These are phyloP conservation scores for Trapa bicornis DNA, from an alignment of 345 rosid genomes.

Conservation along the genomic window DNA sequence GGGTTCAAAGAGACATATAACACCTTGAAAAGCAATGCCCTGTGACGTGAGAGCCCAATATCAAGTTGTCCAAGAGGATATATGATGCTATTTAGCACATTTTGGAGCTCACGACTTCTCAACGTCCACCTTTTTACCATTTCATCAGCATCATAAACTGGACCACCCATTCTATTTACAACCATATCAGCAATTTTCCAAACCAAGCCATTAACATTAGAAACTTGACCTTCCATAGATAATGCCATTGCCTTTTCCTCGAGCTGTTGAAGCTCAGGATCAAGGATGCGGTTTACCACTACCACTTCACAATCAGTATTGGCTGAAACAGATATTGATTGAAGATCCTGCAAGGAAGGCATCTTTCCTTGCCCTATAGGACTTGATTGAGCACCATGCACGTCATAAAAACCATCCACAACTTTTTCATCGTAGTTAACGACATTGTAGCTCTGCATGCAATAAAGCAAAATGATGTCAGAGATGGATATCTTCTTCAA, in stretches of 20 bases:
- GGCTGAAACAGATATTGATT: conserved; percentile 46
- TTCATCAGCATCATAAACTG: conserved; percentile 75
- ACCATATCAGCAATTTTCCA: conserved; percentile 86
- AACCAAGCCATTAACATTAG: conserved; percentile 42
- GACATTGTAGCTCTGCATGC: conserved; percentile 68
- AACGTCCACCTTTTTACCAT: conserved; percentile 59
- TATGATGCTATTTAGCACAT: conserved; percentile 43
- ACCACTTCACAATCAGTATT: conserved; percentile 66
- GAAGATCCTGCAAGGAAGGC: conserved; percentile 82
- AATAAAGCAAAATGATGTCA: not conserved
- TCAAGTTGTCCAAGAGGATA: conserved; percentile 81
- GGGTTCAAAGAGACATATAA: conserved; percentile 4
- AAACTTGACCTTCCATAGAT: conserved; percentile 35
- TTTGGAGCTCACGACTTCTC: conserved; percentile 50
- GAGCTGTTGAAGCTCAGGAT: conserved; percentile 59
- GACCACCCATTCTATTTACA: conserved; percentile 88
- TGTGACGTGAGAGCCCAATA: conserved; percentile 88
- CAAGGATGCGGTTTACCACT: conserved; percentile 64
- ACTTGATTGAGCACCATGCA: conserved; percentile 52
- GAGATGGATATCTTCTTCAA: not conserved
- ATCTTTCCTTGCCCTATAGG: conserved; percentile 52
- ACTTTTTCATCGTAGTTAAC: conserved; percentile 76
- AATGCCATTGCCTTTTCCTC: conserved; percentile 41
- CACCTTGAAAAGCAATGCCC: conserved; percentile 97
- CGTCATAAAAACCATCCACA: conserved; percentile 84